Base-by-base conservation (phyloP, 2,329 filamentous ascomycete genomes). In the Aureobasidium mangrovei region DNA sequence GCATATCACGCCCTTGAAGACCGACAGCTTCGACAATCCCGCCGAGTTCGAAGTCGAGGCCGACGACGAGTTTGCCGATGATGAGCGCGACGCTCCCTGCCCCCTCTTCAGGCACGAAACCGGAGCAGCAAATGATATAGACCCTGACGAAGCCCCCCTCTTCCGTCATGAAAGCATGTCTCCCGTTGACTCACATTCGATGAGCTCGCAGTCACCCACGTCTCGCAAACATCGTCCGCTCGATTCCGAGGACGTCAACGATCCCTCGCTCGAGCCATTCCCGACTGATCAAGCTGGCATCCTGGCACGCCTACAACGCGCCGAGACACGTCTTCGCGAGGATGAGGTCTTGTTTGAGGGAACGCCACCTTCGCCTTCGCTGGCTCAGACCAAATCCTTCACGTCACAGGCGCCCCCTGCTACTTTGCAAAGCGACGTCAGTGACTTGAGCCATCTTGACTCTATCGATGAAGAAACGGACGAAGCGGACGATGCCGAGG, bases 81-180 rank as follows among this genome's bases (percentile, higher is more conserved):
- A 56, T n/a, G 54, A 46, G 12, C 26, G 26, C 8, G 43, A 49
- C n/a, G 29, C 31, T 43, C 7, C 36, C 9, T 59, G 62, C 24
- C 70, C 69, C 24, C 62, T 71, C 1, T 59, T 72, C 41, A 63
- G 64, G 26, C 69, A 73, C 38, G 70, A 73, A 58, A 65, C 65
- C 53, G 56, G 64, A 58, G 59, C 54, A 12, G 57, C 35, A 35
- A 48, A 7, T 31, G 42, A 48, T 31, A 2, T 33, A 1, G 53
- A 48, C 10, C 44, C 43, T 2, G 53, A 54, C 3, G 60, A 18
- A 55, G 61, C 62, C 5, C 67, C 65, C 2, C 58, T 67, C 1
- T 64, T 69, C 57, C 58, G 60, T 26, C 66, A 69, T 55, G 65
- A 69, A 52, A 65, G 60, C 39, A 62, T 42, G 27, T 39, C 48